phyloP scores from a whole-genome alignment of 1,284 basidiomycete species.

The Microbotryum violaceum region DNA sequence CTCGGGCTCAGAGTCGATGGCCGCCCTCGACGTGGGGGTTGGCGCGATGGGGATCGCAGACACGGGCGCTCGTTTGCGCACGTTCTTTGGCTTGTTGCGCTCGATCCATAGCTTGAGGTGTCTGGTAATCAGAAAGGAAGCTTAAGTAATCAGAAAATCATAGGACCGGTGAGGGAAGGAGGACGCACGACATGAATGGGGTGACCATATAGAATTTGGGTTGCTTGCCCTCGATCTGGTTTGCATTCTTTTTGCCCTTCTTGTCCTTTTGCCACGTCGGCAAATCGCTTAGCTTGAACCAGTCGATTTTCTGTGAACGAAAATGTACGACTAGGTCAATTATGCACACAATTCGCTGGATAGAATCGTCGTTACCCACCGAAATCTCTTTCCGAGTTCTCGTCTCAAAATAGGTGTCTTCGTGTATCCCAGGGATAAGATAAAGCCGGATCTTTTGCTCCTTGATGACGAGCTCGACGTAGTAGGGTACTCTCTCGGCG shows the following conservation, averaged over 20 bases:
- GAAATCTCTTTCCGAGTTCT: slow-evolving; percentile 97
- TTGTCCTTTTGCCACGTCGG: slow-evolving; percentile 88
- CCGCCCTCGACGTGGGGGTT: not conserved
- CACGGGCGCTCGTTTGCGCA: not conserved
- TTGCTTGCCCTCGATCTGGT: slow-evolving; percentile 34
- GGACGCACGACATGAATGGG: slow-evolving; percentile 81
- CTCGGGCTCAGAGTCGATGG: slow-evolving; percentile 3
- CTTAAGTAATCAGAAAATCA: not conserved
- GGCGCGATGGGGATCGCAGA: not conserved
- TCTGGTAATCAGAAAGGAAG: slow-evolving; percentile 6
- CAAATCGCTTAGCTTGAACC: slow-evolving; percentile 83
- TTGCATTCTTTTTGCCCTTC: slow-evolving; percentile 38
- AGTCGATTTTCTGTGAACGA: slow-evolving; percentile 73
- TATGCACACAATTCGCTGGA: no score
- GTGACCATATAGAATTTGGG: slow-evolving; percentile 92
- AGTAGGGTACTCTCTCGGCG: slow-evolving; percentile 43
- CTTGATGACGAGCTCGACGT: slow-evolving; percentile 78
- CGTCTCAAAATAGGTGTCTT: slow-evolving; percentile 82
- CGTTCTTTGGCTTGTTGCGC: slow-evolving; percentile 22
- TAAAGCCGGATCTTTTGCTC: slow-evolving; percentile 86
- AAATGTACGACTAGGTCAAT: no score
- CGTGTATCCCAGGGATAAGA: slow-evolving; percentile 82
- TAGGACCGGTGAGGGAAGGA: not conserved
- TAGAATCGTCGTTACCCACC: slow-evolving; percentile 50
- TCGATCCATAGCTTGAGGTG: slow-evolving; percentile 36